These are phyloP conservation scores for Russula virescens DNA, from an alignment of 768 basidiomycete species.

Conservation along the genomic window DNA sequence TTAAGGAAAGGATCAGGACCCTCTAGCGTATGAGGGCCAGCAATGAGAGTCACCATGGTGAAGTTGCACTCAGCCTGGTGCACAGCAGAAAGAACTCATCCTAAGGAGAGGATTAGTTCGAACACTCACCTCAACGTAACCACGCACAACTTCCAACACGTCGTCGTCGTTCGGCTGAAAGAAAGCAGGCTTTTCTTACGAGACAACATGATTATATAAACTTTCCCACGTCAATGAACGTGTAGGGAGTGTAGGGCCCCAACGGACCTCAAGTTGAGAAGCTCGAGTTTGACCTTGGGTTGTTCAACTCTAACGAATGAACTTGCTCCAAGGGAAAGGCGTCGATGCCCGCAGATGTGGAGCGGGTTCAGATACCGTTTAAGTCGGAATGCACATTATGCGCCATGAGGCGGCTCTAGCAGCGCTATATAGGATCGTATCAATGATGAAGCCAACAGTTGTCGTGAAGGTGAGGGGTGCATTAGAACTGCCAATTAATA, in stretches of 20 bases:
- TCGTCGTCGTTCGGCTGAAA: no score
- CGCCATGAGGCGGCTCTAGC: background rate
- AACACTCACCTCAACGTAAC: background rate
- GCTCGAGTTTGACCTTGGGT: no score
- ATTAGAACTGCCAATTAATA: slow-evolving; percentile 6
- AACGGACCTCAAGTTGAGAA: no score
- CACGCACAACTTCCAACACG: no score
- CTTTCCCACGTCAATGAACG: no score
- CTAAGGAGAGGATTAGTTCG: background rate
- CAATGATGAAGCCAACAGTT: background rate
- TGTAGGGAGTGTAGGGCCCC: no score
- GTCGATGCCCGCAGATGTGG: slow-evolving; percentile 45
- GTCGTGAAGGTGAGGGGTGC: slow-evolving; percentile 11
- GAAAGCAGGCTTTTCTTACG: no score
- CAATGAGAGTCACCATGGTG: slow-evolving; percentile 20
- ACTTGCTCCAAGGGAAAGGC: no score
- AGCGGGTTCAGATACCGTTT: slow-evolving; percentile 67
- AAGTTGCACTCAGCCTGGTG: slow-evolving; percentile 23
- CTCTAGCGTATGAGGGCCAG: slow-evolving; percentile 24
- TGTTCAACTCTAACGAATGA: no score
- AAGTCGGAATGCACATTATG: slow-evolving; percentile 16
- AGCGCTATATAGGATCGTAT: background rate
- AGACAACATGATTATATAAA: no score
- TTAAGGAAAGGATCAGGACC: slow-evolving; percentile 17
- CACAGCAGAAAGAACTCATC: slow-evolving; percentile 24